Evolutionary conservation across 1,139 yeast genomes (phyloP).

Genomic region (Diutina ranongensis): DNA sequence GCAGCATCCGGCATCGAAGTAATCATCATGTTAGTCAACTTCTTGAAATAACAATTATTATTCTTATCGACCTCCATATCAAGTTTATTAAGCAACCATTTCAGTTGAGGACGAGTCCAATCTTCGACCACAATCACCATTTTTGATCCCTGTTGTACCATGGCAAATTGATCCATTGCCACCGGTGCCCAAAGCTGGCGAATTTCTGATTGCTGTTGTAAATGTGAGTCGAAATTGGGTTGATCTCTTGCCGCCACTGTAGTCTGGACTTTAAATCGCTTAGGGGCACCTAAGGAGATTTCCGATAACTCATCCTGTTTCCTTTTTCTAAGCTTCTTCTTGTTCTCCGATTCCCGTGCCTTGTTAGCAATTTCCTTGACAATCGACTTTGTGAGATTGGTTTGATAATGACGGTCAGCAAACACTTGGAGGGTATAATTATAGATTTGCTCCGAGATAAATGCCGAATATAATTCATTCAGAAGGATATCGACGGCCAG

Average conservation of each 20-base stretch:
- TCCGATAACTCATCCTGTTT: constrained; percentile 34
- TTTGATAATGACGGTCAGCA: constrained; percentile 23
- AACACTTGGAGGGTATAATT: constrained; percentile 27
- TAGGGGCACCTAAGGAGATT: constrained; percentile 15
- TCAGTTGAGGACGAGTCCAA: constrained; percentile 30
- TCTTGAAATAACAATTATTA: constrained; percentile 18
- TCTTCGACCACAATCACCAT: constrained; percentile 33
- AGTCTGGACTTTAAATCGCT: constrained; percentile 9
- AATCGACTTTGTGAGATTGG: constrained; percentile 15
- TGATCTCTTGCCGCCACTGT: constrained; percentile 11
- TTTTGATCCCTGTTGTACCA: constrained; percentile 16
- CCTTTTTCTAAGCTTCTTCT: constrained; percentile 17
- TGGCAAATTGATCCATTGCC: constrained; percentile 17
- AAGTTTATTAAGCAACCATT: constrained; percentile 36
- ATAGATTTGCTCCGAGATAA: constrained; percentile 44
- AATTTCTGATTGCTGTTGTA: constrained; percentile 20
- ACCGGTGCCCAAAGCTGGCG: constrained; percentile 31
- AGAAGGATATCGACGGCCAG: neutral
- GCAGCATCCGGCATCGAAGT: constrained; percentile 13
- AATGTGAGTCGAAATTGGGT: neutral
- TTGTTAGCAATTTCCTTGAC: constrained; percentile 16
- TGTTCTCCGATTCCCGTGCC: constrained; percentile 16
- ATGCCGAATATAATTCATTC: constrained; percentile 42
- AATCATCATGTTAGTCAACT: constrained; percentile 8
- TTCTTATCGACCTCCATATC: constrained; percentile 19